Percentiles rank a stretch among this genome's conserved stretches.
Conservation (phyloP, 2,329 filamentous ascomycete genomes). For the Proliferodiscus dingleyae region DNA sequence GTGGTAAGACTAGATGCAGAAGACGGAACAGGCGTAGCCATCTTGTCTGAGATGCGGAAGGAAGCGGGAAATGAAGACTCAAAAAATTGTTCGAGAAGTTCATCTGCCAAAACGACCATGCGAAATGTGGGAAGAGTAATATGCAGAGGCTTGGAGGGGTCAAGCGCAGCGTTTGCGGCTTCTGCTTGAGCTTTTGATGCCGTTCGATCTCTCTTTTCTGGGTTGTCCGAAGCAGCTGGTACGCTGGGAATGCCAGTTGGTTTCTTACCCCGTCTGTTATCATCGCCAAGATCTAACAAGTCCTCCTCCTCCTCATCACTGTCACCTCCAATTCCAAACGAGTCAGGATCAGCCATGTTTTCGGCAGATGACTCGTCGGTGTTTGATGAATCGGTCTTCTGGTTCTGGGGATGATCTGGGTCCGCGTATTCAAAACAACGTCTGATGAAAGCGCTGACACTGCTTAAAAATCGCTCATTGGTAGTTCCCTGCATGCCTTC, state of each 20-base stretch:
- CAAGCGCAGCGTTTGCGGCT: constrained; percentile 81
- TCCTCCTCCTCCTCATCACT: constrained; percentile 54
- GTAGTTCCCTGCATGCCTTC: constrained; percentile 49
- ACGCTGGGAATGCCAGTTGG: constrained; percentile 21
- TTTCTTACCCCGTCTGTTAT: constrained; percentile 35
- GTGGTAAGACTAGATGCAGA: constrained; percentile 74
- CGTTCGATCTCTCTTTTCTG: constrained; percentile 25
- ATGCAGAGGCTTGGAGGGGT: constrained; percentile 87
- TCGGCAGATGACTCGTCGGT: constrained; percentile 30
- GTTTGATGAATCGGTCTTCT: constrained; percentile 37
- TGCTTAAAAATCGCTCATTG: constrained; percentile 86
- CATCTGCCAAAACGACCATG: constrained; percentile 96
- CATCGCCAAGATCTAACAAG: constrained; percentile 53
- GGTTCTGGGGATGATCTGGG: constrained; percentile 70
- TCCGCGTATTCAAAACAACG: constrained; percentile 98
- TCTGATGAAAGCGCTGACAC: constrained; percentile 91
- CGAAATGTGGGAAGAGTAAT: constrained; percentile 97
- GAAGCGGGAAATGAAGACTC: constrained; percentile 92
- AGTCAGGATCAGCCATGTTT: constrained; percentile 37
- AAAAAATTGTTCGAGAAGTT: constrained; percentile 94
- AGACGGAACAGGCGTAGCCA: constrained; percentile 35
- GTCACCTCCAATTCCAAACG: constrained; percentile 74
- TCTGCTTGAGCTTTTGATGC: constrained; percentile 64
- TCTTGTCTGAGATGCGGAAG: constrained; percentile 75
- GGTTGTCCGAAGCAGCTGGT: constrained; percentile 13